Percentiles rank a stretch among this genome's conserved stretches.
phyloP scores from a whole-genome alignment of 148 eudicot genomes.

The Mesembryanthemum crystallinum region DNA sequence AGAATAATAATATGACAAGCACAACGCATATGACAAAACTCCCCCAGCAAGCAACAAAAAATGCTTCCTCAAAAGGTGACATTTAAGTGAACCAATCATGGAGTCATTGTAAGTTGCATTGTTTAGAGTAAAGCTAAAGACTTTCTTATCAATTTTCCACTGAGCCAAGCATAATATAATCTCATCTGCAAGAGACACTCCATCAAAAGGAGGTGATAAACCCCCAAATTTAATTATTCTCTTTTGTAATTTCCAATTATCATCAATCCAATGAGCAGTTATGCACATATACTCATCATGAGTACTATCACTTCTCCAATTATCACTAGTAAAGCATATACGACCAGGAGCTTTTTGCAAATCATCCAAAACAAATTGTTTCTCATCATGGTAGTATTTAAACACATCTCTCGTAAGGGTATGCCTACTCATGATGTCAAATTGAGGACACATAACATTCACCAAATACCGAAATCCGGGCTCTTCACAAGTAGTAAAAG shows the following conservation, averaged over 20 bases:
- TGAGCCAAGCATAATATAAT: not conserved
- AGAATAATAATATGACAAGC: constrained; percentile 21
- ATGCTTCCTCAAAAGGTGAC: constrained; percentile 1
- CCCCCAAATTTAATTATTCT: no score
- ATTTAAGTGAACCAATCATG: constrained; percentile 3
- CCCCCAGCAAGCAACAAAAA: constrained; percentile 6
- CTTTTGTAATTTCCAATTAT: constrained; percentile 21
- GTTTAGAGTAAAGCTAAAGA: constrained; percentile 7
- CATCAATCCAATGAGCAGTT: constrained; percentile 22
- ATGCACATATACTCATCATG: constrained; percentile 18
- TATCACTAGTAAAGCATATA: constrained; percentile 11
- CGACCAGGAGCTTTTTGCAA: not conserved
- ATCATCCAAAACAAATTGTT: not conserved
- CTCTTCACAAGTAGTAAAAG: constrained; percentile 9
- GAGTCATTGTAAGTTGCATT: constrained; percentile 15
- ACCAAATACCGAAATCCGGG: constrained; percentile 15
- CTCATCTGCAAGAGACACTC: constrained; percentile 7
- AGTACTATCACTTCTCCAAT: constrained; percentile 17
- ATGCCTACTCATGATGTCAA: constrained; percentile 8
- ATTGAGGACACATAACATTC: constrained; percentile 11
- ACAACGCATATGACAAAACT: constrained; percentile 15
- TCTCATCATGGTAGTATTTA: constrained; percentile 11
- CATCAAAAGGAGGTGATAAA: constrained; percentile 21
- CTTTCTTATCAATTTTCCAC: constrained; percentile 15
- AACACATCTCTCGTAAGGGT: constrained; percentile 16